phyloP scores from a whole-genome alignment of 306 rosid genomes.

The Dryas drummondii region DNA sequence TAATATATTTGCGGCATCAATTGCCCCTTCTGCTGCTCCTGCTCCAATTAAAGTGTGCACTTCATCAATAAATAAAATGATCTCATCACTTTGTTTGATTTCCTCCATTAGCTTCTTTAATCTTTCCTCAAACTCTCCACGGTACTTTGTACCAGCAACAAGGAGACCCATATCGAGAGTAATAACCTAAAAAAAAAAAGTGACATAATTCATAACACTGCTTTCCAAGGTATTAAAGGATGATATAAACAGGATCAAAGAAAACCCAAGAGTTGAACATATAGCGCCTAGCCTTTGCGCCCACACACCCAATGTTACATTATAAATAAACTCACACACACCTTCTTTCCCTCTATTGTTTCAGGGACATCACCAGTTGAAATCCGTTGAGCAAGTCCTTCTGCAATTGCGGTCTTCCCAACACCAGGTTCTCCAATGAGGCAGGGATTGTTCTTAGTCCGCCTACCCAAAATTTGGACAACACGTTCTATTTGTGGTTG shows the following conservation, averaged over 20 bases:
- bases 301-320: neutral
- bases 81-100: constrained; percentile 93
- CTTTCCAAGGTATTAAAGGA: neutral
- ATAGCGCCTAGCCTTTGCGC: neutral
- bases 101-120: constrained; percentile 96
- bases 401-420: constrained; percentile 96
- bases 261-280: neutral
- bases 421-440: constrained; percentile 98
- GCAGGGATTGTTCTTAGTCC: constrained; percentile 93
- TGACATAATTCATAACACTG: neutral
- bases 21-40: constrained; percentile 98
- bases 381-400: constrained; percentile 95
- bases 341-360: constrained; percentile 97
- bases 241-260: too few relatives aligned
- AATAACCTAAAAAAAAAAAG: constrained; percentile 57
- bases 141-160: constrained; percentile 96
- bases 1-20: constrained; percentile 92
- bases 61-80: constrained; percentile 86
- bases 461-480: constrained; percentile 86
- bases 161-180: constrained; percentile 98
- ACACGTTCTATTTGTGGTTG: constrained; percentile 93
- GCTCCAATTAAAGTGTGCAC: constrained; percentile 98
- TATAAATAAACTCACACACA: constrained; percentile 22
- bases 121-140: constrained; percentile 99
- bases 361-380: constrained; percentile 94